Evolutionary conservation across 2,329 filamentous ascomycete species (phyloP).

Genomic region (Fusarium citri): DNA sequence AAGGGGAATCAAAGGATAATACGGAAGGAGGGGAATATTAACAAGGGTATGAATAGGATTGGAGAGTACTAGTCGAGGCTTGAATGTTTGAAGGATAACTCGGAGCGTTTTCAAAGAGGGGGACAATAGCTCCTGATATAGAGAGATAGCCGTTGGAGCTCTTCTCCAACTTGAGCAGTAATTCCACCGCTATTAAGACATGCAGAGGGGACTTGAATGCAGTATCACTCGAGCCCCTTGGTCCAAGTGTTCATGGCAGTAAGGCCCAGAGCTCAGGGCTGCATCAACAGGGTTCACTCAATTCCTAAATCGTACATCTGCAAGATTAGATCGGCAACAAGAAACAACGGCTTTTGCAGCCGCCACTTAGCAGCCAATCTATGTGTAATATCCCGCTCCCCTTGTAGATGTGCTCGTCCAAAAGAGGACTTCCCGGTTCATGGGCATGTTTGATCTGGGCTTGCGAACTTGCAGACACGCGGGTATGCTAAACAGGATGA

Average conservation of each 20-base stretch:
- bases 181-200: neutral
- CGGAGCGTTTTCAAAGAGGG: neutral
- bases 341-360: neutral
- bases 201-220: neutral
- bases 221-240: conserved; percentile 13
- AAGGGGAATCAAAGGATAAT: neutral
- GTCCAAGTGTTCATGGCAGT: conserved; percentile 1
- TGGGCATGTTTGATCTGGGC: neutral
- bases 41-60: neutral
- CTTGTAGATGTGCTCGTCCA: neutral
- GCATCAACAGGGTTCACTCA: neutral
- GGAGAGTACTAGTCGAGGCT: neutral
- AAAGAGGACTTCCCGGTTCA: neutral
- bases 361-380: conserved; percentile 3
- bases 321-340: conserved; percentile 1
- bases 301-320: conserved; percentile 8
- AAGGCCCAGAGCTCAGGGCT: conserved; percentile 6
- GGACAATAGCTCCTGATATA: conserved; percentile 23
- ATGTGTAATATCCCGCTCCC: neutral
- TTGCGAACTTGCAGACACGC: conserved; percentile 20
- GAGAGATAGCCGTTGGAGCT: neutral
- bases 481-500: conserved; percentile 1
- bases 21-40: neutral
- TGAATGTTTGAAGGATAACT: neutral
- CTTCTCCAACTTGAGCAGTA: neutral